Percentiles rank a stretch among this genome's conserved stretches.
These are phyloP conservation scores for Paecilomyces fulvus DNA, from an alignment of 2,329 filamentous ascomycete species.

Conservation along the genomic window DNA sequence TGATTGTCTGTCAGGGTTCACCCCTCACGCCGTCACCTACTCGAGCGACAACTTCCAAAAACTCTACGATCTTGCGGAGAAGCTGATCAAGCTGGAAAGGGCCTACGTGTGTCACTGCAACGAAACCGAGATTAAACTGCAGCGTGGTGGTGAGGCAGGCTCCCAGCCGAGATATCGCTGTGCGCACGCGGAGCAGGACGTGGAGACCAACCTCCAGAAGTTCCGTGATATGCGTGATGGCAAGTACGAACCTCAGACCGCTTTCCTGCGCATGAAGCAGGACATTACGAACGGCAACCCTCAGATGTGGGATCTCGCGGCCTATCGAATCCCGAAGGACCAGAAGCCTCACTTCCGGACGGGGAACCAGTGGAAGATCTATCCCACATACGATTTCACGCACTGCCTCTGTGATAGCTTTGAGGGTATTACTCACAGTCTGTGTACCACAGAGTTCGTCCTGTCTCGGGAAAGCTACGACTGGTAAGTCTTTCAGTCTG, in stretches of 20 bases:
- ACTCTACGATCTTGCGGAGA: constrained; percentile 81
- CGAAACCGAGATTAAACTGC: constrained; percentile 74
- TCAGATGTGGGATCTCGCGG: constrained; percentile 93
- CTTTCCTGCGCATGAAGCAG: constrained; percentile 31
- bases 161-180: constrained; percentile 68
- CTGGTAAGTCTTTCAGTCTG: constrained; percentile 63
- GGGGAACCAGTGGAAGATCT: constrained; percentile 79
- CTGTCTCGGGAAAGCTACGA: constrained; percentile 81
- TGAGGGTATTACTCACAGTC: constrained; percentile 81
- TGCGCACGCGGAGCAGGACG: constrained; percentile 62
- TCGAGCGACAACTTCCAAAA: constrained; percentile 84
- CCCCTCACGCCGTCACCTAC: constrained; percentile 70
- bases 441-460: constrained; percentile 91
- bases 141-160: constrained; percentile 69
- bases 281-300: constrained; percentile 73
- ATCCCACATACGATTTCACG: constrained; percentile 89
- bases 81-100: constrained; percentile 62
- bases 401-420: constrained; percentile 89
- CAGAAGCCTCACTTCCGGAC: constrained; percentile 49
- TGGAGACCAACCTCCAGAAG: constrained; percentile 68
- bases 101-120: constrained; percentile 79
- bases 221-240: constrained; percentile 1
- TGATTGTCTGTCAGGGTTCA: constrained; percentile 49
- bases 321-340: constrained; percentile 72
- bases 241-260: neutral